Evolutionary conservation across 2,329 filamentous ascomycete species (phyloP).

Genomic region (Phialophora macrospora): DNA sequence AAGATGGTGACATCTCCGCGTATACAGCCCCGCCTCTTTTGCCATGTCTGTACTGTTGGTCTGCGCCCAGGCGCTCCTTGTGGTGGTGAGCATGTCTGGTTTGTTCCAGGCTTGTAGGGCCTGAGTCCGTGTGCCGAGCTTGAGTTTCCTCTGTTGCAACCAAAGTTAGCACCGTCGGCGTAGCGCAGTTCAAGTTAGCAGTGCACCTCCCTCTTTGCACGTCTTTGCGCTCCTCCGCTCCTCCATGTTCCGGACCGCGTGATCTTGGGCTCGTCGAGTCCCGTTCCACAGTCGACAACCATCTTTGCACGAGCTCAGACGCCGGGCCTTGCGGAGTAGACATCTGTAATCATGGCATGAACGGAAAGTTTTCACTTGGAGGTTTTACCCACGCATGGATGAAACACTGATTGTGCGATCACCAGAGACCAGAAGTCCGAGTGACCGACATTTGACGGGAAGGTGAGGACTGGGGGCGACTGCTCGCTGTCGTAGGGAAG

Average conservation of each 20-base stretch:
- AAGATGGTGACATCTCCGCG: neutral
- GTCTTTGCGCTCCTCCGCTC: neutral
- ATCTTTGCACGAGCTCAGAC: slow-evolving; percentile 4
- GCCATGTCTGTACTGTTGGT: neutral
- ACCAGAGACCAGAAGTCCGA: neutral
- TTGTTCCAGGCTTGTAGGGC: neutral
- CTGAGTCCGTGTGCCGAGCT: neutral
- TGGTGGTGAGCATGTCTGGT: neutral
- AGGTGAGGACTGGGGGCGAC: neutral
- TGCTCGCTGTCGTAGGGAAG: neutral
- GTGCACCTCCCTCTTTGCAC: neutral
- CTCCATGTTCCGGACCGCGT: neutral
- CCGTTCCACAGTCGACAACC: slow-evolving; percentile 8
- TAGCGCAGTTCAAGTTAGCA: neutral
- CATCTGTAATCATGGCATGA: neutral
- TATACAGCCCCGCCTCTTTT: neutral
- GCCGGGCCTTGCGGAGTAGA: neutral
- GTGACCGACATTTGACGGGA: neutral
- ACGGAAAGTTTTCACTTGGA: neutral
- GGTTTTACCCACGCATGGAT: neutral
- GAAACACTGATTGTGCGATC: neutral
- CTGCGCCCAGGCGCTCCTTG: neutral
- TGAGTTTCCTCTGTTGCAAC: neutral
- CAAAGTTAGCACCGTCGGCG: neutral
- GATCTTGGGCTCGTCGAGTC: neutral